phyloP scores from a whole-genome alignment of 306 rosid genomes.

The Rosa rugosa region DNA sequence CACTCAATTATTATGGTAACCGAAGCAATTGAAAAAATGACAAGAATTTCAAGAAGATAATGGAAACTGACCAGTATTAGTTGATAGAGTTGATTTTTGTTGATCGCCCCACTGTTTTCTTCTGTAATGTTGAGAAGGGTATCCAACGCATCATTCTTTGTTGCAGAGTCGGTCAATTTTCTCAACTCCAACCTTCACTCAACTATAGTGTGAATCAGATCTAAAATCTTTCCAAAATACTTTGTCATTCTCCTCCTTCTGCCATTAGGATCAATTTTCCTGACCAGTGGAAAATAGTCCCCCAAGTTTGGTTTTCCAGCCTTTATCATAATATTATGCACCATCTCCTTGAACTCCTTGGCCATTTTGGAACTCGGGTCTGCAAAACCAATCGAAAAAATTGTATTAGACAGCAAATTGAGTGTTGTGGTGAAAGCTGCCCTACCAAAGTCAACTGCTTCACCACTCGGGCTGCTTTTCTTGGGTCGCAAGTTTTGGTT shows the following conservation, averaged over 20 bases:
- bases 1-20: too few relatives aligned
- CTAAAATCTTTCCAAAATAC: slow-evolving; percentile 21
- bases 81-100: slow-evolving; percentile 23
- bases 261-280: slow-evolving; percentile 43
- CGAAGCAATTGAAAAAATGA: too few relatives aligned
- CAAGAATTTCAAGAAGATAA: neutral
- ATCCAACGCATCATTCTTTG: slow-evolving; percentile 35
- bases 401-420: slow-evolving; percentile 38
- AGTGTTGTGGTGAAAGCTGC: slow-evolving; percentile 31
- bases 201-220: slow-evolving; percentile 18
- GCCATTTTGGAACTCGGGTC: slow-evolving; percentile 30
- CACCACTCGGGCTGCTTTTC: slow-evolving; percentile 10
- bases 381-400: slow-evolving; percentile 39
- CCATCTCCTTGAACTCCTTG: slow-evolving; percentile 30
- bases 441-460: slow-evolving; percentile 31
- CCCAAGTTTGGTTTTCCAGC: slow-evolving; percentile 39
- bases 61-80: slow-evolving; percentile 29
- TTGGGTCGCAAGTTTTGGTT: slow-evolving; percentile 28
- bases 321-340: slow-evolving; percentile 26
- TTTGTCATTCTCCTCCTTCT: neutral
- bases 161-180: neutral
- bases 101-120: slow-evolving; percentile 32
- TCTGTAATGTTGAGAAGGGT: slow-evolving; percentile 37
- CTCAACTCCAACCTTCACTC: neutral
- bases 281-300: slow-evolving; percentile 41